Evolutionary conservation across 371 early-diverging fungal genomes (phyloP), one percentile per base, ranked within the genome.

Genomic region (Entomophthora muscae): DNA sequence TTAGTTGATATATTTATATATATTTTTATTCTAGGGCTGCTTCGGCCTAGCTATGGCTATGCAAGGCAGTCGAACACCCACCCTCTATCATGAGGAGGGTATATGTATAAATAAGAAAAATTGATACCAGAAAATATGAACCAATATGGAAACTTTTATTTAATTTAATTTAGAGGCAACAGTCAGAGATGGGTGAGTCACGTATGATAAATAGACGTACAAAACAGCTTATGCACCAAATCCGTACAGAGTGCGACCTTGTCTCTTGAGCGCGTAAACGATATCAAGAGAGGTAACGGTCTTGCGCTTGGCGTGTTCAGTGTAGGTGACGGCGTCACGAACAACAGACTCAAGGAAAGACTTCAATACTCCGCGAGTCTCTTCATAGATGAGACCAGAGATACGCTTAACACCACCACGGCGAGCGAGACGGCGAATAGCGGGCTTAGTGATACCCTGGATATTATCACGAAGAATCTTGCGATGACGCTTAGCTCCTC

Each of bases 391-490:
- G 64, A 95, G 90, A 62, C 94, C 96, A 63, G 95, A 95, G 80
- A 99, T 96, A 87, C 99, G 93, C 87, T 98, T 98, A 78, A 98
- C 99, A 88, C 99, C 99, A 74, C 98, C 99, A 89, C 99, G 94
- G 76, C 99, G 92, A 61, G 99, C 99, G 66, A 99, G 95, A 88
- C 99, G 94, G 79, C 99, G 97, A 74, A 99, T 98, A 71, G 99
- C 98, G 66, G 99, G 99, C 87, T 99, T 98, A 73, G 96, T 95
- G 73, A 99, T 98, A 72, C 97, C 97, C 81, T 90, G 87, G 76
- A 95, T 95, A 88, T 93, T 95, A 75, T 95, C 97, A 71, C 95
- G 90, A 70, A 95, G 86, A 80, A 95, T 94, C 89, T 94, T 97
- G 81, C 98, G 89, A 79, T 99, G 99, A 76, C 99, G 96, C 84